Evolutionary conservation across 2,329 filamentous ascomycete species (phyloP), one percentile per base, ranked within the genome.

Genomic region (Endocalyx cinctus): DNA sequence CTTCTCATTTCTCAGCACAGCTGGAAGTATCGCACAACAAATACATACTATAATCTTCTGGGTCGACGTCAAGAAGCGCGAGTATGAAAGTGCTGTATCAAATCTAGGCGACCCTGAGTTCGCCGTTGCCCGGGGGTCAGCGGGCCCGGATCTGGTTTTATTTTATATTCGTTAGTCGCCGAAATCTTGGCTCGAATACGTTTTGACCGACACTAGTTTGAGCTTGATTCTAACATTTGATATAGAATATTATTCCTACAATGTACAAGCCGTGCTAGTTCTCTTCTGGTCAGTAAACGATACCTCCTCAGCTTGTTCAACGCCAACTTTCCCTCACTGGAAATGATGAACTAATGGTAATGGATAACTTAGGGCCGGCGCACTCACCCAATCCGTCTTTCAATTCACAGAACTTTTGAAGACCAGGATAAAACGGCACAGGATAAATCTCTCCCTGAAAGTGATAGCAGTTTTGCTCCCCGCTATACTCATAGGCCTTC

Each of bases 191-290:
- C 17, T 12, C 10, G 18, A 31, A 5, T 14, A 17, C 17, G 10
- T 51, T n/a, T 23, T 17, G 10, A 4, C 18, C 10, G 1, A 4
- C 1, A 3, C 8, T 6, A n/a, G 11, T 5, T 10, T 15, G 3
- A 12, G 15, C 5, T 5, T 13, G 10, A 19, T 10, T 27, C 42
- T 49, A 27, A 50, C 39, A 35, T 16, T 39, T 23, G 1, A 12
- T 5, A 1, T 30, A 72, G 69, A 72, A 45, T 70, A 64, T 31
- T 71, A 70, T 38, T 60, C 58, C 18, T 72, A 72, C 44, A 71
- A 69, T 48, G 64, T 66, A n/a, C 65, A 70, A 46, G 54, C 64
- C 7, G 48, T 70, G 18, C 54, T 69, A 20, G 55, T 66, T 5
- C 50, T 70, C 5, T 69, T 65, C 34, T 73, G 69, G 67, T 67